Base-by-base conservation (phyloP, 345 rosid species). In the Firmiana major region DNA sequence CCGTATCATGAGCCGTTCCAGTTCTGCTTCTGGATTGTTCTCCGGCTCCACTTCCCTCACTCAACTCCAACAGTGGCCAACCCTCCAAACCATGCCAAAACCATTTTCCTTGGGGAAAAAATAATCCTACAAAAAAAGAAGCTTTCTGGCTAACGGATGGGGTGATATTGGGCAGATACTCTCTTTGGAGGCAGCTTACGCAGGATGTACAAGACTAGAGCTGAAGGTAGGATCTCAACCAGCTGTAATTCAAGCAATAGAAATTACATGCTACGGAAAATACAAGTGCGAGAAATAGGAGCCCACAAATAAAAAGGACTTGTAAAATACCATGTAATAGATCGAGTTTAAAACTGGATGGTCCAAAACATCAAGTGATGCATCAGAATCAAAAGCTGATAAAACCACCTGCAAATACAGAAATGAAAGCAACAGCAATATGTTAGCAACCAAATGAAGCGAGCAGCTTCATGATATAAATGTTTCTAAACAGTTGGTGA, bases 111-210 rank as follows among this genome's bases (percentile, higher is more conserved):
- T 46, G 34, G 79, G 49, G 62, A 46, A 58, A 69, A 70, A 75
- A 48, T 24, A 75, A 80, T 57, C 78, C 65, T 0, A 63, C 13
- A 38, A 63, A 77, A 24, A 43, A 46, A 24, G 70, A 64, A 17
- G 45, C 68, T 9, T 42, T 28, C 53, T 5, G 40, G 12, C 81
- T 91, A 96, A 31, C 90, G 91, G 77, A 94, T 97, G 2, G 93
- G 98, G 82, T 94, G 98, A 85, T 97, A 94, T 48, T 97, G 97
- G 19, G 95, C 94, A 1, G 97, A 94, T 66, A 92, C 73, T 88
- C 98, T 87, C 90, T 92, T 97, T 24, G 98, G 97, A 64, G 97
- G 97, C 91, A 94, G 75, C 90, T 94, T 92, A 4, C 98, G 97
- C 66, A 97, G 83, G 80, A 97, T 92, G 84, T 83, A 94, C 64